These are phyloP conservation scores for Coemansia sp. DNA, from an alignment of 192 early-diverging fungal genomes.

Conservation along the genomic window DNA sequence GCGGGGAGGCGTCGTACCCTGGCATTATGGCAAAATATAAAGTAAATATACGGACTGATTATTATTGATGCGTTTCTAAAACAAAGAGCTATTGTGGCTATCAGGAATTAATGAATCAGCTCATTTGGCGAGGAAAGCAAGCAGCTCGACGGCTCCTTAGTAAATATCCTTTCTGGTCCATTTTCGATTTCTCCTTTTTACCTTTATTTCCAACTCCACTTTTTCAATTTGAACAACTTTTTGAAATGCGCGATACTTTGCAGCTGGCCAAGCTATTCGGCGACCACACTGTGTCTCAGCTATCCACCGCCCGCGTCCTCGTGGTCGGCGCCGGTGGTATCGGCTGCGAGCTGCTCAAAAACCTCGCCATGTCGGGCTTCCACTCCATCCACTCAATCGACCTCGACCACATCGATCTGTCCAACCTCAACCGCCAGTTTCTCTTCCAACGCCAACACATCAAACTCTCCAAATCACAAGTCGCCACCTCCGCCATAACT, in stretches of 20 bases:
- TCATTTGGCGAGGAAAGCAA: too few species aligned
- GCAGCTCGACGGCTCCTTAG: too few species aligned
- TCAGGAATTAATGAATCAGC: too few species aligned
- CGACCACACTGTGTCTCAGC: constrained; percentile 8
- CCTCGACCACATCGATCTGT: constrained; percentile 97
- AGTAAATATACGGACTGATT: too few species aligned
- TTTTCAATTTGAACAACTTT: constrained; percentile 1
- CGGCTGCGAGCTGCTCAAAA: constrained; percentile 97
- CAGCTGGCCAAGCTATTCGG: constrained; percentile 37
- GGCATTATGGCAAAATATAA: too few species aligned
- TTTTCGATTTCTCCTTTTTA: too few species aligned
- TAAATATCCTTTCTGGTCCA: too few species aligned
- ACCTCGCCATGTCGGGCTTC: constrained; percentile 88
- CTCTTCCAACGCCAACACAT: constrained; percentile 95
- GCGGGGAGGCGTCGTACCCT: too few species aligned
- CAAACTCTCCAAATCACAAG: constrained; percentile 84
- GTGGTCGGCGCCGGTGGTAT: constrained; percentile 92
- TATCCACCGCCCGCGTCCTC: constrained; percentile 51
- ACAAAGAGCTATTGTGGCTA: too few species aligned
- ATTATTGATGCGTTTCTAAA: too few species aligned
- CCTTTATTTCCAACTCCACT: background rate
- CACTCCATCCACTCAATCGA: constrained; percentile 83
- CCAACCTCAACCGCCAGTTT: constrained; percentile 99
- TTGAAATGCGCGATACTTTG: constrained; percentile 15
- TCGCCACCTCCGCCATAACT: constrained; percentile 80